A percentile compares a stretch with the other conserved stretches of the same genome.
phyloP scores from a whole-genome alignment of 176 grass and related monocot genomes.

The Aegilops speltoides region DNA sequence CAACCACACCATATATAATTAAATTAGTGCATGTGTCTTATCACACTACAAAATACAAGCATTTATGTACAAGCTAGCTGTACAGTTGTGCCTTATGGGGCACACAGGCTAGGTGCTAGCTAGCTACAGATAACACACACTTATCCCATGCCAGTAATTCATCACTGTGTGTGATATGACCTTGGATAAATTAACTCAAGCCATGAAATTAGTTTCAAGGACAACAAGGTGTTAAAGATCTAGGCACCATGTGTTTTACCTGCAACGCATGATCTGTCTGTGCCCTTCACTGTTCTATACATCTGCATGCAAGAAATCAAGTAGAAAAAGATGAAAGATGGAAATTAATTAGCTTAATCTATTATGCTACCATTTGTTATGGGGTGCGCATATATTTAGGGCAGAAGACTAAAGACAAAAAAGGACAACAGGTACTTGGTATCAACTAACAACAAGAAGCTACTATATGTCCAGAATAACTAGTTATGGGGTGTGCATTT shows the following conservation, averaged over 20 bases:
- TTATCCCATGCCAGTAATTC: slow-evolving; percentile 39
- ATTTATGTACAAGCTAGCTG: slow-evolving; percentile 13
- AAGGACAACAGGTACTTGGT: slow-evolving; percentile 22
- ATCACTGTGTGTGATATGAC: slow-evolving; percentile 28
- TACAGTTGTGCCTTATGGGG: slow-evolving; percentile 33
- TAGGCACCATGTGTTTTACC: slow-evolving; percentile 42
- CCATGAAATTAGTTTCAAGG: not conserved
- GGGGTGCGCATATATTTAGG: not conserved
- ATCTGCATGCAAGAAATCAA: slow-evolving; percentile 78
- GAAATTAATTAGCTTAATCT: not conserved
- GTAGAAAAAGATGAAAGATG: not conserved
- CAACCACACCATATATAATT: slow-evolving; percentile 24
- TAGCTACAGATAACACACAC: slow-evolving; percentile 2
- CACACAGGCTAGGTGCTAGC: not conserved
- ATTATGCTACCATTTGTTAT: slow-evolving; percentile 15
- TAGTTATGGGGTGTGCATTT: not conserved
- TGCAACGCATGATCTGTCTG: slow-evolving; percentile 73
- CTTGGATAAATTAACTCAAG: slow-evolving; percentile 24
- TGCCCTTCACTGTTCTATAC: slow-evolving; percentile 98
- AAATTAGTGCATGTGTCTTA: slow-evolving; percentile 25
- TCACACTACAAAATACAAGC: slow-evolving; percentile 20
- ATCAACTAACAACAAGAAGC: slow-evolving; percentile 20
- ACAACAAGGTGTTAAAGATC: slow-evolving; percentile 7
- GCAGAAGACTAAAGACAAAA: not conserved
- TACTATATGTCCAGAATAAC: not conserved